These are phyloP conservation scores for Basidiobolus meristosporus DNA, from an alignment of 371 early-diverging fungal genomes.

Conservation along the genomic window DNA sequence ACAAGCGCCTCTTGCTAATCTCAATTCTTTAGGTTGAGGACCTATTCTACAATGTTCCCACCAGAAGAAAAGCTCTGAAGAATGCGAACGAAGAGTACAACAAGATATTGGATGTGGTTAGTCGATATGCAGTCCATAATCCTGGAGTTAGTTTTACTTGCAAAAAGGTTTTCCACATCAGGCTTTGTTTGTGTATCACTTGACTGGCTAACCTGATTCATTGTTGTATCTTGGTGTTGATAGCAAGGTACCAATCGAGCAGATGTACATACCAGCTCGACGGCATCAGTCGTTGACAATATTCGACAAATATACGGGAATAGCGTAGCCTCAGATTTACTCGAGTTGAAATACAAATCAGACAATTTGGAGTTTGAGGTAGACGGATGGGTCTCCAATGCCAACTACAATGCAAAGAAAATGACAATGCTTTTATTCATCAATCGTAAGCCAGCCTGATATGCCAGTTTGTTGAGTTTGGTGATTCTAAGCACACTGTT, in stretches of 20 bases:
- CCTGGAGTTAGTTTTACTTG: constrained; percentile 60
- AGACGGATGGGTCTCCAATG: constrained; percentile 57
- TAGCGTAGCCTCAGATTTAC: constrained; percentile 45
- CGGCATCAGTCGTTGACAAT: constrained; percentile 37
- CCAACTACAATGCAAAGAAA: constrained; percentile 63
- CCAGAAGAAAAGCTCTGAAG: constrained; percentile 61
- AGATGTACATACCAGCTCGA: constrained; percentile 51
- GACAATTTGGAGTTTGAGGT: constrained; percentile 24
- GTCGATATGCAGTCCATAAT: constrained; percentile 82
- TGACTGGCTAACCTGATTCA: too few relatives aligned
- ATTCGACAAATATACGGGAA: constrained; percentile 69
- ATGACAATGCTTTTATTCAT: constrained; percentile 78
- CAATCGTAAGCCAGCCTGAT: constrained; percentile 41
- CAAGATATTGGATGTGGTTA: constrained; percentile 68
- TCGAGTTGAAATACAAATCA: constrained; percentile 22
- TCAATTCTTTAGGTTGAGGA: constrained; percentile 51
- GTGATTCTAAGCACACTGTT: not conserved
- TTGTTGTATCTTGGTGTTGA: not conserved
- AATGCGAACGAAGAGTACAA: constrained; percentile 72
- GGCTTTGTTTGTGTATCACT: not conserved
- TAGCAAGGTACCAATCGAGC: constrained; percentile 40
- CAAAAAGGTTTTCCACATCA: constrained; percentile 43
- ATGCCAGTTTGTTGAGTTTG: not conserved
- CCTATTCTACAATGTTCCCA: constrained; percentile 78
- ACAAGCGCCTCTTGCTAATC: too few relatives aligned